phyloP scores from a whole-genome alignment of 148 eudicot genomes.

The Spergularia bocconei region DNA sequence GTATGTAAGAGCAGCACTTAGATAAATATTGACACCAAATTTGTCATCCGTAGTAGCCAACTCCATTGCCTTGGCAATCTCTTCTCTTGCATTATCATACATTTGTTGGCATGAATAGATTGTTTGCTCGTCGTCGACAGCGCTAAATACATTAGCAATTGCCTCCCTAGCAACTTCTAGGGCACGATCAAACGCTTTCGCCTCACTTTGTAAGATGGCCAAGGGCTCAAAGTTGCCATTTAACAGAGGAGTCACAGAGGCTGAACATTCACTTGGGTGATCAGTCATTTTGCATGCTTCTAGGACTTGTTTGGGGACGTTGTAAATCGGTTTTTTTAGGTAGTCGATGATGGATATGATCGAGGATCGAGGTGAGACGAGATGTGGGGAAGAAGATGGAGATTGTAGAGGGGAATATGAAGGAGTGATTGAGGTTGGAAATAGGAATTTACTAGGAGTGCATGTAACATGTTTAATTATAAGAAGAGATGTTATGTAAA shows the following conservation, averaged over 20 bases:
- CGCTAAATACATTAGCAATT: not conserved
- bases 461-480: conserved; percentile 10
- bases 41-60: conserved; percentile 10
- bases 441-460: not conserved
- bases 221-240: conserved; percentile 3
- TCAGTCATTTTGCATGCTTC: conserved; percentile 20
- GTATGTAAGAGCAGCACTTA: conserved; percentile 25
- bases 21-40: conserved; percentile 21
- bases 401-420: not conserved
- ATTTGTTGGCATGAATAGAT: conserved; percentile 19
- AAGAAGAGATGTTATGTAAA: not conserved
- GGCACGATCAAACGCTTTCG: conserved; percentile 13
- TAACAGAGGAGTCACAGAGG: not conserved
- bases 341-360: not conserved
- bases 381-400: not conserved
- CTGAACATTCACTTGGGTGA: conserved; percentile 14
- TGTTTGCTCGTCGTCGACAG: not conserved
- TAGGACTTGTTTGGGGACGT: conserved; percentile 10
- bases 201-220: not conserved
- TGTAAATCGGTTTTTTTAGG: not conserved
- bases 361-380: not conserved
- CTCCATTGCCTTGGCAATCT: conserved; percentile 9
- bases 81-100: conserved; percentile 28
- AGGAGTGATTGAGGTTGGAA: not conserved
- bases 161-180: conserved; percentile 10